Evolutionary conservation across 129 eudicot genomes (phyloP).

Genomic region (Dittrichia graveolens): DNA sequence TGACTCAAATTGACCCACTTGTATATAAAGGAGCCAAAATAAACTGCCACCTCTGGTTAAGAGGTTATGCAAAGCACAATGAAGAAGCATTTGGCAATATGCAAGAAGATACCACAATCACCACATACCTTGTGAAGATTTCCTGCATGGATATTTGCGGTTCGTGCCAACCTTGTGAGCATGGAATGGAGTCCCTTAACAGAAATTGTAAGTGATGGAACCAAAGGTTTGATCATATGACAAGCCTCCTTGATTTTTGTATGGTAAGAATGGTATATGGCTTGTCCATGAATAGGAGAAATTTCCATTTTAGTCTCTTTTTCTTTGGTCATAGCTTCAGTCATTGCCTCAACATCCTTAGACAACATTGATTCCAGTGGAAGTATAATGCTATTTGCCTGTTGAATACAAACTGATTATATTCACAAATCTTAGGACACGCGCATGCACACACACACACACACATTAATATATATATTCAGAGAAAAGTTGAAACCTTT

Average conservation of each 20-base stretch:
- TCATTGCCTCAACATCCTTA: conserved; percentile 94
- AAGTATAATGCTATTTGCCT: conserved; percentile 75
- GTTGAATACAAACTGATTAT: conserved; percentile 27
- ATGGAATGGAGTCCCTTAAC: conserved; percentile 83
- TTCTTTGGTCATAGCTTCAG: conserved; percentile 86
- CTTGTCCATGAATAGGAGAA: conserved; percentile 95
- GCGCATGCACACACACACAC: too few relatives aligned
- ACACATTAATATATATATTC: not conserved
- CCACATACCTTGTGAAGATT: conserved; percentile 83
- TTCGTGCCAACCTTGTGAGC: conserved; percentile 74
- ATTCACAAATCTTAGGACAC: conserved; percentile 5
- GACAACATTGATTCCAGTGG: conserved; percentile 88
- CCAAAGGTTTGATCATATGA: conserved; percentile 68
- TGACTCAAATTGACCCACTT: not conserved
- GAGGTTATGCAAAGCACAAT: not conserved
- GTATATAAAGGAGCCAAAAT: not conserved
- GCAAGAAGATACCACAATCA: conserved; percentile 12
- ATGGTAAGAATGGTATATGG: conserved; percentile 85
- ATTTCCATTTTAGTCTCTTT: conserved; percentile 77
- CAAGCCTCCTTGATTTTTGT: conserved; percentile 66
- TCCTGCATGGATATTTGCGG: conserved; percentile 95
- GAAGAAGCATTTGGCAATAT: conserved; percentile 9
- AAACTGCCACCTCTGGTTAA: not conserved
- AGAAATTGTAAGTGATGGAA: conserved; percentile 66
- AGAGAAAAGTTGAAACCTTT: conserved; percentile 54